Evolutionary conservation across 768 basidiomycete species (phyloP), one percentile per base, ranked within the genome.

Genomic region (Ramaria rubella): DNA sequence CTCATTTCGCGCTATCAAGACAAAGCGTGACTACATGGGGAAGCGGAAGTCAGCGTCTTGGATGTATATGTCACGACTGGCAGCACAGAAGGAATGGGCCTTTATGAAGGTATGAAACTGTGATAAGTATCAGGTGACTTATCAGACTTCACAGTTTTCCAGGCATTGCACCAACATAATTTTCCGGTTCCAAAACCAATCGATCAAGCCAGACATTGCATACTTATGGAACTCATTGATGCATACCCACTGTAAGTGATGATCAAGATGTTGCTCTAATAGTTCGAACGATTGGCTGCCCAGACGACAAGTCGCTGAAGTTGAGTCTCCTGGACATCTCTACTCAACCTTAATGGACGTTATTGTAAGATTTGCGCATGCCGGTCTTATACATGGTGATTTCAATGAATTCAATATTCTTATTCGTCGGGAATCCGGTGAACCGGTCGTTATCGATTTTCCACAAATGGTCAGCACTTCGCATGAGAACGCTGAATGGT

Each of bases 371-470:
- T 87, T 98, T 65, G 94, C 95, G 5, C 84, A 82, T 34, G 83
- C 88, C 15, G 96, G 96, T 5, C 80, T 99, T n/a, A 98, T 99
- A 51, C 96, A 99, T 65, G 94, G 96, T 40, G 96, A 99, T 64
- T 99, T 90, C 73, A 99, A 99, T 72, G 96, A 99, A 67, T 99
- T 98, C 76, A 98, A 99, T 70, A 94, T 99, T 62, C 83, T 99
- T 59, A 93, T 99, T 63, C 81, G 81, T 34, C 81, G 89, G 45
- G 85, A 85, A 52, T 75, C 71, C 44, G 80, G 80, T 11, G 84
- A 91, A 63, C 90, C 94, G 6, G 72, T 97, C 52, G 83, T 99
- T 42, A 99, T 99, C 64, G 96, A 99, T 74, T 99, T 99, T 69
- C 96, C 96, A 7, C 96, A 99, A 74, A 97, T 98, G 95, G 92